These are phyloP conservation scores for Caryopteris hybrid DNA, from an alignment of 305 asterid species.

Conservation along the genomic window DNA sequence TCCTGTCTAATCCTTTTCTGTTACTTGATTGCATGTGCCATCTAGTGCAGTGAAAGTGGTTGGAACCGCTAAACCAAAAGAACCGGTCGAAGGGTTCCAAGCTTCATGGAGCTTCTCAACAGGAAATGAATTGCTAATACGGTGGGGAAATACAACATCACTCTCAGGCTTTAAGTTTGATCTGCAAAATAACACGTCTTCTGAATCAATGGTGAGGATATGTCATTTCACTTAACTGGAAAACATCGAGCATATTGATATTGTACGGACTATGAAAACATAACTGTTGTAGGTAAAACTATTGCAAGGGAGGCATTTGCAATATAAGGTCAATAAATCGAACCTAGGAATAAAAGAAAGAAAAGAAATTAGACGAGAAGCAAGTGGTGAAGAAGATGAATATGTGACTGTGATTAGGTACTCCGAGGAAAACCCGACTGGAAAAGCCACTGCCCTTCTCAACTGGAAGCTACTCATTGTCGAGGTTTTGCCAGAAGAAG, in stretches of 20 bases:
- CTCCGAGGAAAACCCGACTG: conserved; percentile 62
- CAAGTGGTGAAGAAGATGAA: conserved; percentile 43
- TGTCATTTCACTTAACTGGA: neutral
- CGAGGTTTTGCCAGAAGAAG: conserved; percentile 82
- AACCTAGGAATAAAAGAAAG: conserved; percentile 6
- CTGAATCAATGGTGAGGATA: conserved; percentile 45
- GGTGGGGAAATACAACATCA: conserved; percentile 39
- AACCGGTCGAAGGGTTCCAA: conserved; percentile 66
- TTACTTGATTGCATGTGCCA: conserved; percentile 26
- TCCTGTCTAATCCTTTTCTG: neutral
- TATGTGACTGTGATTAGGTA: conserved; percentile 60
- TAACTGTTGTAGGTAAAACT: conserved; percentile 44
- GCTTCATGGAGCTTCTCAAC: conserved; percentile 80
- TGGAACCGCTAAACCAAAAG: conserved; percentile 83
- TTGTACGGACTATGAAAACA: neutral
- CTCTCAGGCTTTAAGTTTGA: conserved; percentile 38
- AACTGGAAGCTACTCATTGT: conserved; percentile 74
- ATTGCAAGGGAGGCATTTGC: conserved; percentile 71
- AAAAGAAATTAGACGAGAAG: conserved; percentile 17
- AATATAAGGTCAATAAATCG: conserved; percentile 44
- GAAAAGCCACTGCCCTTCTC: conserved; percentile 81
- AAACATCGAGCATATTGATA: neutral
- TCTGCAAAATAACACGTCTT: conserved; percentile 29
- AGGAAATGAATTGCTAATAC: conserved; percentile 50
- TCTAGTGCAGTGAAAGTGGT: conserved; percentile 89